Percentiles rank a stretch among this genome's conserved stretches.
phyloP scores from a whole-genome alignment of 2,329 filamentous ascomycete species.

The Decorospora gaudefroyi region DNA sequence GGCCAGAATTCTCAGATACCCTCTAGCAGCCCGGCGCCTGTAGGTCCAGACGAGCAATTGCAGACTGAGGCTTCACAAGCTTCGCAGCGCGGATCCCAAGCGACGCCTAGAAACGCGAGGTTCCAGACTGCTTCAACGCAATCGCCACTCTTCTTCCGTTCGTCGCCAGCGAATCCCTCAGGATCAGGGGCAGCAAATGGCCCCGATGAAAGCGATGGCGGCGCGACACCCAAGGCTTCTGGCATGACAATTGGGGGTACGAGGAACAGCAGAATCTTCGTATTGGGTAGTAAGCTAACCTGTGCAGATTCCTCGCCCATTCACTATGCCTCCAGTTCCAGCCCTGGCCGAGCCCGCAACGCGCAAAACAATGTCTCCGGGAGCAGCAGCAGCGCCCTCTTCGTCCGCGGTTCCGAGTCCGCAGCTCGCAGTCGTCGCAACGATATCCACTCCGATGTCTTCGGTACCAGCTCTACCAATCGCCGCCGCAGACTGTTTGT shows the following conservation, averaged over 20 bases:
- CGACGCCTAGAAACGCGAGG: slow-evolving; percentile 55
- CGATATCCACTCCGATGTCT: slow-evolving; percentile 81
- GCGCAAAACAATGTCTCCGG: slow-evolving; percentile 70
- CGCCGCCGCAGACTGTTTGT: slow-evolving; percentile 64
- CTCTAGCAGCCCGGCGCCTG: slow-evolving; percentile 54
- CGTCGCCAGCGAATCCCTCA: slow-evolving; percentile 58
- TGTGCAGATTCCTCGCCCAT: slow-evolving; percentile 84
- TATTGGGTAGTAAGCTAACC: slow-evolving; percentile 16
- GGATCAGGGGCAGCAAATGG: slow-evolving; percentile 48
- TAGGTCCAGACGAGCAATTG: slow-evolving; percentile 51
- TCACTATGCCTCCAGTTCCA: slow-evolving; percentile 87
- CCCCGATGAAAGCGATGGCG: slow-evolving; percentile 60
- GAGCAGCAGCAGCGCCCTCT: slow-evolving; percentile 85
- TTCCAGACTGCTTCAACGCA: slow-evolving; percentile 54
- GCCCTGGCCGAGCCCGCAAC: slow-evolving; percentile 67
- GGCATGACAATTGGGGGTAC: slow-evolving; percentile 66
- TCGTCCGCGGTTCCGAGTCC: slow-evolving; percentile 68
- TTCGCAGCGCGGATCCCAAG: slow-evolving; percentile 46
- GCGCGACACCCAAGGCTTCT: slow-evolving; percentile 72
- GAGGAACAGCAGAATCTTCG: slow-evolving; percentile 12
- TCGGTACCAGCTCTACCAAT: slow-evolving; percentile 51
- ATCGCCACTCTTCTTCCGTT: slow-evolving; percentile 79
- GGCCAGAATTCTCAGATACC: slow-evolving; percentile 60
- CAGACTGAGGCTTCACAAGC: slow-evolving; percentile 50
- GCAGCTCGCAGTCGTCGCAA: slow-evolving; percentile 70